Evolutionary conservation across 495 filamentous ascomycete species (phyloP).

Genomic region (Penicillium ucsense): DNA sequence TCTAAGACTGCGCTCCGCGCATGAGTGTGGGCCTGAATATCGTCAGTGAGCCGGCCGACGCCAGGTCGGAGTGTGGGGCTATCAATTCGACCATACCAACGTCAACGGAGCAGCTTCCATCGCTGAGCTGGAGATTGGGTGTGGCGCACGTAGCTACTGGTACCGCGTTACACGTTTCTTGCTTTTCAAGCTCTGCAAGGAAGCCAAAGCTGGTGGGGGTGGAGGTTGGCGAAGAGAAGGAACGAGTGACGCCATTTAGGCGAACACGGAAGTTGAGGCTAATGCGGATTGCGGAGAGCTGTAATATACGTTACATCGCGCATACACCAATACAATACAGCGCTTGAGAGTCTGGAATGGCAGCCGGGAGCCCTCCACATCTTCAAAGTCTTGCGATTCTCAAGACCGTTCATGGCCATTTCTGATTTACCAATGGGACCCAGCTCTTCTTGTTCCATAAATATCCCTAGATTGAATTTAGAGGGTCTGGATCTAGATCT

Average conservation of each 20-base stretch:
- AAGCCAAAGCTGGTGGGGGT: no score
- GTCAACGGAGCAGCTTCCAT: constrained; percentile 58
- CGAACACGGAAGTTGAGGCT: background rate
- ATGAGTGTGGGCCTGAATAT: constrained; percentile 73
- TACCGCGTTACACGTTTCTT: background rate
- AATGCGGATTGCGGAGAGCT: background rate
- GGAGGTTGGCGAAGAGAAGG: background rate
- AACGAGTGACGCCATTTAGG: constrained; percentile 1
- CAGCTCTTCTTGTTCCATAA: no score
- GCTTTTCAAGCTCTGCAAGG: background rate
- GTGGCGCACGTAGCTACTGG: background rate
- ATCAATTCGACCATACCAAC: constrained; percentile 29
- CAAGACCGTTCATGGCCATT: no score
- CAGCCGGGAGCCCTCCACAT: no score
- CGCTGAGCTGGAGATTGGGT: background rate
- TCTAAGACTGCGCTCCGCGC: constrained; percentile 71
- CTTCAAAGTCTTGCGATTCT: no score
- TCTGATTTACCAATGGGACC: no score
- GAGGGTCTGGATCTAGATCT: background rate
- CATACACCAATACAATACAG: no score
- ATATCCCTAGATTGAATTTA: no score
- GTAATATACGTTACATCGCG: no score
- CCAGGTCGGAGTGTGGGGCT: background rate
- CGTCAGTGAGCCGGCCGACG: background rate
- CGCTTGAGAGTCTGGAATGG: no score